Evolutionary conservation across 441 rosid species (phyloP), one percentile per base, ranked within the genome.

Genomic region (Metrosideros polymorpha): DNA sequence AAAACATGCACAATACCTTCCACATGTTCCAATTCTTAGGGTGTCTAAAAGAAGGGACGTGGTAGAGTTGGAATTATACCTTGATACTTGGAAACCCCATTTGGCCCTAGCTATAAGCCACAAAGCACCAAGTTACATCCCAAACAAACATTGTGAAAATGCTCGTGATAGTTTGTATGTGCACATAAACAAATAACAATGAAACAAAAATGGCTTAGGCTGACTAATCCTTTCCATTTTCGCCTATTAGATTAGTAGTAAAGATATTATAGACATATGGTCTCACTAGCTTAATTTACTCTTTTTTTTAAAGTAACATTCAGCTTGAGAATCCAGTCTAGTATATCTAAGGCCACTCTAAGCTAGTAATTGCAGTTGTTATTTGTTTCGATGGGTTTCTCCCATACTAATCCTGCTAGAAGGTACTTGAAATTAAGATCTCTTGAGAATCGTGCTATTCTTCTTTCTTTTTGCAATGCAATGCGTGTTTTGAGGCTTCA

Each of bases 391-490:
- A 85, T 84, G 93, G 96, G 89, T 53, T 53, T 95, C 96, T 14
- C 89, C 94, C 6, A 91, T 94, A 92, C 83, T 93, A 86, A 53
- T 56, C 30, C 93, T 47, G 97, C 96, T 18, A 84, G 18, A 19
- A 92, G 89, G 85, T 92, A 93, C 85, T 86, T 94, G 90, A 91
- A 83, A 35, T 63, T 94, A 85, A 84, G 96, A 77, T 89, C 96
- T 39, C 87, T 95, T 25, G 97, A 96, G 14, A 88, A 96, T 90
- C 96, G 95, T 51, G 94, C 95, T 6, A 92, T 92, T 86, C 96
- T 95, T 57, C 90, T 95, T n/a, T 94, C 96, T 12, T 91, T 91
- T 92, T 59, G 92, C 96, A 30, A 91, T 92, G 94, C 97, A 95
- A 94, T 96, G 97, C 22, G 88, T 95, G 43, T 93, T 93, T 50